These are phyloP conservation scores for Lactuca sativa DNA, from an alignment of 129 eudicot species.

Conservation along the genomic window DNA sequence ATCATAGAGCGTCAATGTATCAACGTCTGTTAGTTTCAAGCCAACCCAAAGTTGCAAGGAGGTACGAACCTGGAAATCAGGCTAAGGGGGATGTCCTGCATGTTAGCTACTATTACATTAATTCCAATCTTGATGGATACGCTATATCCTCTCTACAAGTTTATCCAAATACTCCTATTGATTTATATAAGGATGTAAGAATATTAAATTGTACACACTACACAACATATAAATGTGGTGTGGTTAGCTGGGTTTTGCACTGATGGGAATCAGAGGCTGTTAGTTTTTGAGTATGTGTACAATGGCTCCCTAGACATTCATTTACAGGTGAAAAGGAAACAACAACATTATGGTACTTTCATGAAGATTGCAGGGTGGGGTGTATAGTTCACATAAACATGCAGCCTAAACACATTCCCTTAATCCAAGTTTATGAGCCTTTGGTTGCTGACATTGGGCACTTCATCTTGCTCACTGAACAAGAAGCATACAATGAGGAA, in stretches of 20 bases:
- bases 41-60: no score
- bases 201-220: constrained; percentile 85
- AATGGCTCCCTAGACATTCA: constrained; percentile 81
- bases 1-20: no score
- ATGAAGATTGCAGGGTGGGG: constrained; percentile 97
- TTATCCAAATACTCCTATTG: no score
- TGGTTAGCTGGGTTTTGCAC: constrained; percentile 84
- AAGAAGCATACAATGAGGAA: constrained; percentile 51
- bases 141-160: no score
- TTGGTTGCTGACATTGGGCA: constrained; percentile 97
- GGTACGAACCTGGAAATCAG: no score
- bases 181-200: constrained; percentile 81
- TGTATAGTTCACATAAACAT: constrained; percentile 75
- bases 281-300: constrained; percentile 90
- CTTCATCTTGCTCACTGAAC: constrained; percentile 69
- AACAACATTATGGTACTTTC: constrained; percentile 92
- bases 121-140: no score
- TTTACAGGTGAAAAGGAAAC: constrained; percentile 87
- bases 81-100: no score
- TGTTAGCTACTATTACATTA: no score
- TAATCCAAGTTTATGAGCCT: constrained; percentile 92
- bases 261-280: constrained; percentile 52
- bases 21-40: no score
- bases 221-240: constrained; percentile 93
- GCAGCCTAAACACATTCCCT: constrained; percentile 79